Conservation (phyloP, 1,284 basidiomycete species). For the Cryptococcus hybrid region DNA sequence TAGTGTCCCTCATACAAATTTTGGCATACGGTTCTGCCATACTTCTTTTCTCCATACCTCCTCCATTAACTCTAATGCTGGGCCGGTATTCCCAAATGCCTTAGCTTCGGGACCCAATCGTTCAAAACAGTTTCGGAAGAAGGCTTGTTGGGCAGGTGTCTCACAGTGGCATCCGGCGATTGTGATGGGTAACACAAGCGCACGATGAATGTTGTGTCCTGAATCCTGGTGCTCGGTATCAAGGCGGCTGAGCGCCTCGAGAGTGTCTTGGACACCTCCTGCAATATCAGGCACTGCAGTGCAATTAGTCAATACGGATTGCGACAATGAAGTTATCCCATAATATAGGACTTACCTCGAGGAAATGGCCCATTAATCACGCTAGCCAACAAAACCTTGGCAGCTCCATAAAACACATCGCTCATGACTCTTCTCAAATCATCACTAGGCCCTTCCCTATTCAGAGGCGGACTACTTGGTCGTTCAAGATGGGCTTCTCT, state of each 20-base stretch:
- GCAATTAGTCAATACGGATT: neutral
- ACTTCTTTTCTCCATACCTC: conserved; percentile 58
- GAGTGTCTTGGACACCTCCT: conserved; percentile 49
- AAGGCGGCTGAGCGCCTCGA: conserved; percentile 51
- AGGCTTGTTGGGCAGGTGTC: conserved; percentile 47
- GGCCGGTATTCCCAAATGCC: conserved; percentile 61
- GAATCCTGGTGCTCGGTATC: conserved; percentile 30
- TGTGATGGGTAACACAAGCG: conserved; percentile 56
- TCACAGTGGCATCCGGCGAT: conserved; percentile 25
- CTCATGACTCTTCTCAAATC: conserved; percentile 14
- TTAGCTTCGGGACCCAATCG: conserved; percentile 53
- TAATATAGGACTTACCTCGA: conserved; percentile 10
- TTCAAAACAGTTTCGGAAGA: conserved; percentile 56
- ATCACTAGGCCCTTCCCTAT: neutral
- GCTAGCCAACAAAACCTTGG: conserved; percentile 21
- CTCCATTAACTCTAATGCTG: conserved; percentile 60
- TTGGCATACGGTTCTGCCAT: neutral
- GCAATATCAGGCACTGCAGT: conserved; percentile 24
- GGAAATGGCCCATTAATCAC: conserved; percentile 25
- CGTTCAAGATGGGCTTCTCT: conserved; percentile 12
- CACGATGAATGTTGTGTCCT: conserved; percentile 62
- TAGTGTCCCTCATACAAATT: conserved; percentile 21
- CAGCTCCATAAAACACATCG: conserved; percentile 23
- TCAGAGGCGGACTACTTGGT: neutral
- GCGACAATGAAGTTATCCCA: neutral